A percentile compares a stretch with the other conserved stretches of the same genome.
phyloP scores from a whole-genome alignment of 2,329 filamentous ascomycete genomes.

The Cercospora sojina region DNA sequence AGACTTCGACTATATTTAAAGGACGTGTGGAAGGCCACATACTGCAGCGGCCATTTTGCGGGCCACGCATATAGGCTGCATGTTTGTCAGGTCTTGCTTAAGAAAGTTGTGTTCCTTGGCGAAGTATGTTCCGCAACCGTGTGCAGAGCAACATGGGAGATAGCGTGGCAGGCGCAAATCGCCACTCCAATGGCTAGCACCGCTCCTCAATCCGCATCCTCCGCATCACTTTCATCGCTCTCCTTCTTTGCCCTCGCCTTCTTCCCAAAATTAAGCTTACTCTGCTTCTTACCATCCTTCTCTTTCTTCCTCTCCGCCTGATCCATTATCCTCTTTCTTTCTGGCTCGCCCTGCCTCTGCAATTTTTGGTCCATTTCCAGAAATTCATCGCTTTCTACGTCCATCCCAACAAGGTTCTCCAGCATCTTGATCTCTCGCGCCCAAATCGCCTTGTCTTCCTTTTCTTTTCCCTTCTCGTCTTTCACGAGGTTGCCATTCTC shows the following conservation, averaged over 20 bases:
- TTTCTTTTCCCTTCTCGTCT: constrained; percentile 47
- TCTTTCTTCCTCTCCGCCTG: constrained; percentile 74
- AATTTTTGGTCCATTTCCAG: constrained; percentile 62
- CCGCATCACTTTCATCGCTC: neutral
- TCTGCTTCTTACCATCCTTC: constrained; percentile 53
- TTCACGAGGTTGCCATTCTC: constrained; percentile 57
- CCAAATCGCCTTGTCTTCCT: constrained; percentile 83
- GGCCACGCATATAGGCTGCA: neutral
- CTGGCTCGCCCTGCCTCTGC: constrained; percentile 64
- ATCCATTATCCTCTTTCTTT: constrained; percentile 72
- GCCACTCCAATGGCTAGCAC: neutral
- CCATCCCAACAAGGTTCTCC: constrained; percentile 82
- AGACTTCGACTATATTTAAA: neutral
- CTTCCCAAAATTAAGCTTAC: constrained; percentile 38
- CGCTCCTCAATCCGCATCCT: neutral
- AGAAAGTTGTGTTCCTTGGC: neutral
- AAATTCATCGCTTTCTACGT: constrained; percentile 73
- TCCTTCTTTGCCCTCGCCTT: constrained; percentile 36
- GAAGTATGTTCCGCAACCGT: neutral
- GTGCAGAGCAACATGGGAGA: neutral
- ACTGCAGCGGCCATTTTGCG: neutral
- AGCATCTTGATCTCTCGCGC: constrained; percentile 92
- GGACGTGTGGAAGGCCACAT: neutral
- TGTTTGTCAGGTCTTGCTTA: neutral
- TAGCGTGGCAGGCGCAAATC: neutral